Conservation (phyloP, 2,329 filamentous ascomycete genomes). For the Cercospora berteroae region DNA sequence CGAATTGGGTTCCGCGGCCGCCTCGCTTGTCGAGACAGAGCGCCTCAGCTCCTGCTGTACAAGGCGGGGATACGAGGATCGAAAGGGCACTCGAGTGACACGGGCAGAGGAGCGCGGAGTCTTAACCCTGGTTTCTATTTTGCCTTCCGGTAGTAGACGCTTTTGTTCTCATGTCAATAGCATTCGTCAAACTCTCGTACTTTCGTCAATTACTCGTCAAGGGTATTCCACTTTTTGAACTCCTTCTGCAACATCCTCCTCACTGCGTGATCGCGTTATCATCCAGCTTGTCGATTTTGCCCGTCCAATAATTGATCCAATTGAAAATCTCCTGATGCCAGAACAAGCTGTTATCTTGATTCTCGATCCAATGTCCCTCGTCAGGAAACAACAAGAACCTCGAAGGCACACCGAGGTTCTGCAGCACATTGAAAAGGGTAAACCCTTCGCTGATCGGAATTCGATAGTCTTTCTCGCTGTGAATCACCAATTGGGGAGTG, state of each 20-base stretch:
- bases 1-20: no score
- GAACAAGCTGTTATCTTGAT: constrained; percentile 27
- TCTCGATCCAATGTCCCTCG: constrained; percentile 26
- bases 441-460: constrained; percentile 28
- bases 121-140: no score
- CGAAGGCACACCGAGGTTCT: constrained; percentile 24
- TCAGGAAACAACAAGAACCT: constrained; percentile 27
- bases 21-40: no score
- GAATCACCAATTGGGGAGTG: constrained; percentile 28
- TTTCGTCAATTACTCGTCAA: not conserved
- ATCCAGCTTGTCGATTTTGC: constrained; percentile 24
- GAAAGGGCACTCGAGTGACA: no score
- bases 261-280: constrained; percentile 22
- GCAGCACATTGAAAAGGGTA: constrained; percentile 29
- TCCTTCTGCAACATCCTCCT: not conserved
- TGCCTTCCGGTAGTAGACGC: no score
- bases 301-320: constrained; percentile 29
- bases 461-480: constrained; percentile 28
- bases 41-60: no score
- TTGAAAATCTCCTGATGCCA: constrained; percentile 30
- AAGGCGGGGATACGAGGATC: no score
- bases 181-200: not conserved
- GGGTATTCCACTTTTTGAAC: not conserved
- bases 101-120: no score
- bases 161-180: not conserved